These are phyloP conservation scores for Phytopythium mirpurense DNA, from an alignment of 352 stramenopile species.

Conservation along the genomic window DNA sequence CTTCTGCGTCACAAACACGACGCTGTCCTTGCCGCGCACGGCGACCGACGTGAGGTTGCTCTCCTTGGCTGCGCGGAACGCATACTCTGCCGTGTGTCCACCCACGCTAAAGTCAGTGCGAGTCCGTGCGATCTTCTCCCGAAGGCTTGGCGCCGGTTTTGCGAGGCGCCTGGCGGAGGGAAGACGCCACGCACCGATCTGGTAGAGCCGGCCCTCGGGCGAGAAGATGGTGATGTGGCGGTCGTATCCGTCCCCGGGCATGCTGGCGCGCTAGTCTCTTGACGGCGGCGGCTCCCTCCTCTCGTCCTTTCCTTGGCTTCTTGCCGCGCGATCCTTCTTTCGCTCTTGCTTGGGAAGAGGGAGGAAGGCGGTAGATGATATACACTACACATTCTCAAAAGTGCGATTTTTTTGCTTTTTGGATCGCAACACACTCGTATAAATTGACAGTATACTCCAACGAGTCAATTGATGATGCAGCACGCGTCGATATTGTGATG, in stretches of 20 bases:
- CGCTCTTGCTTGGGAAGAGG: not conserved
- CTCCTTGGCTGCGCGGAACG: constrained; percentile 95
- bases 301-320: constrained; percentile 2
- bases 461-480: not conserved
- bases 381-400: not conserved
- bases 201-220: constrained; percentile 97
- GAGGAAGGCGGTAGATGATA: not conserved
- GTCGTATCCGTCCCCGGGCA: constrained; percentile 88
- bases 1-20: constrained; percentile 97
- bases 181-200: constrained; percentile 91
- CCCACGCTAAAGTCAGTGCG: not conserved
- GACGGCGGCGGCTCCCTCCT: not conserved
- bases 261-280: constrained; percentile 15
- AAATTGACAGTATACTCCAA: not conserved
- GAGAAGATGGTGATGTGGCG: constrained; percentile 98
- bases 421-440: not conserved
- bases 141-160: too few relatives aligned
- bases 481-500: not conserved
- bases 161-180: too few relatives aligned
- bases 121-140: not conserved
- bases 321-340: constrained; percentile 6
- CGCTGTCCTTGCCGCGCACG: constrained; percentile 91
- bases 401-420: constrained; percentile 4
- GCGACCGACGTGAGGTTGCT: constrained; percentile 95
- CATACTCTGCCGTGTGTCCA: constrained; percentile 95